Conservation (phyloP, 2,329 filamentous ascomycete genomes). For the Exophiala dermatitidis region DNA sequence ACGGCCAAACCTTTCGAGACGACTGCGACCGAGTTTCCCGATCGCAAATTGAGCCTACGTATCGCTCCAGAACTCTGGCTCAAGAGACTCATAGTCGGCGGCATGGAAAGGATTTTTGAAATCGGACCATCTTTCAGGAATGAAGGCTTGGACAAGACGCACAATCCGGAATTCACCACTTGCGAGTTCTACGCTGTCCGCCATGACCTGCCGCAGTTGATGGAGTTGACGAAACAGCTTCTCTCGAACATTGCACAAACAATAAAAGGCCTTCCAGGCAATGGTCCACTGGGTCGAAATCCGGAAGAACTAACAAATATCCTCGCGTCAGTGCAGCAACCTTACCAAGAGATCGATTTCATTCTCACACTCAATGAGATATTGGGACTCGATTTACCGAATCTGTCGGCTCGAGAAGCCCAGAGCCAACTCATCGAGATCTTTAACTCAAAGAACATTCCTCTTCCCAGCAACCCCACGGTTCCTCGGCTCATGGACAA, state of each 20-base stretch:
- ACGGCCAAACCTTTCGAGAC: conserved; percentile 81
- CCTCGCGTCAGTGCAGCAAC: conserved; percentile 42
- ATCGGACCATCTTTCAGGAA: conserved; percentile 90
- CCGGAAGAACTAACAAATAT: background rate
- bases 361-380: conserved; percentile 67
- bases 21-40: conserved; percentile 64
- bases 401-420: conserved; percentile 51
- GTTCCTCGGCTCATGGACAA: conserved; percentile 71
- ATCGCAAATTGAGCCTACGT: conserved; percentile 65
- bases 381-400: conserved; percentile 59
- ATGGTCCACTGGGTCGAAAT: background rate
- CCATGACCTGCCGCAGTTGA: conserved; percentile 43
- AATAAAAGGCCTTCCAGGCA: background rate
- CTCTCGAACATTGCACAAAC: conserved; percentile 6
- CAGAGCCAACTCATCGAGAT: conserved; percentile 51
- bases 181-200: conserved; percentile 96
- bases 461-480: conserved; percentile 47
- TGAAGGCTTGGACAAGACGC: conserved; percentile 78
- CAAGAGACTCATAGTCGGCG: conserved; percentile 83
- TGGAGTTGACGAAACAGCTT: conserved; percentile 21
- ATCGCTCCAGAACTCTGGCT: conserved; percentile 95
- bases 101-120: conserved; percentile 83
- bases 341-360: conserved; percentile 67
- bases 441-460: conserved; percentile 46
- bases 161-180: conserved; percentile 95